Conservation (phyloP, 2,329 filamentous ascomycete species). For the Phialophora expanda region DNA sequence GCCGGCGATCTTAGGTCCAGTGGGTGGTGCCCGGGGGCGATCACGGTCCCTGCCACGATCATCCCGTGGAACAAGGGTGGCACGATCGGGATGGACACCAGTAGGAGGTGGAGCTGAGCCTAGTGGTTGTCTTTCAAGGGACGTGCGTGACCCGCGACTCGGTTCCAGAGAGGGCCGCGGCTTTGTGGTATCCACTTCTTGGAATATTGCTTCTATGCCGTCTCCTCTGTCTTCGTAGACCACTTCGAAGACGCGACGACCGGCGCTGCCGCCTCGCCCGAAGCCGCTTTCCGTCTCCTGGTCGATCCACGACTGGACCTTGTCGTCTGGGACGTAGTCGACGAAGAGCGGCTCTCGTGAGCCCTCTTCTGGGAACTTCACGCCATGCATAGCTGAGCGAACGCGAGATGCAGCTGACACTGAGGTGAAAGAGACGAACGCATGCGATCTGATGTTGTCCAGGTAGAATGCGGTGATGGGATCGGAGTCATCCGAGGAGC, state of each 20-base stretch:
- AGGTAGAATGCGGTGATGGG: conserved; percentile 74
- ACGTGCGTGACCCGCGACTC: conserved; percentile 19
- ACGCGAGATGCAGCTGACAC: conserved; percentile 75
- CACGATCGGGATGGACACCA: conserved; percentile 34
- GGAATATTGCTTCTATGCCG: conserved; percentile 63
- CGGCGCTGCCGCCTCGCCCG: conserved; percentile 46
- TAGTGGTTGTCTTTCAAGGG: conserved; percentile 19
- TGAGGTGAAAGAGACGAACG: conserved; percentile 75
- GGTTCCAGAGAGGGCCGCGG: conserved; percentile 20
- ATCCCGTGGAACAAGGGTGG: conserved; percentile 22
- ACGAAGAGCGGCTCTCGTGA: conserved; percentile 83
- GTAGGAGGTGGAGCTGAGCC: conserved; percentile 14
- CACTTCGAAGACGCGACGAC: conserved; percentile 70
- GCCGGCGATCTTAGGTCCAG: conserved; percentile 17
- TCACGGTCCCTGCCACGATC: conserved; percentile 26
- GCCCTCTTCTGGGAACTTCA: conserved; percentile 84
- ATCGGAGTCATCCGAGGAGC: conserved; percentile 56
- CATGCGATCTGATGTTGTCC: conserved; percentile 85
- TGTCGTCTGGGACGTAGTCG: conserved; percentile 83
- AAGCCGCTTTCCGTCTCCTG: conserved; percentile 60
- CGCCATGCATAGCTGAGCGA: conserved; percentile 74
- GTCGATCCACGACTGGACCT: conserved; percentile 74
- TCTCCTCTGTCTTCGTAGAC: conserved; percentile 66
- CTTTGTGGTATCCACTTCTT: conserved; percentile 50
- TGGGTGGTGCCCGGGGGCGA: conserved; percentile 18